Conservation (phyloP, 2,329 filamentous ascomycete genomes). For the Trichoderma sp. region DNA sequence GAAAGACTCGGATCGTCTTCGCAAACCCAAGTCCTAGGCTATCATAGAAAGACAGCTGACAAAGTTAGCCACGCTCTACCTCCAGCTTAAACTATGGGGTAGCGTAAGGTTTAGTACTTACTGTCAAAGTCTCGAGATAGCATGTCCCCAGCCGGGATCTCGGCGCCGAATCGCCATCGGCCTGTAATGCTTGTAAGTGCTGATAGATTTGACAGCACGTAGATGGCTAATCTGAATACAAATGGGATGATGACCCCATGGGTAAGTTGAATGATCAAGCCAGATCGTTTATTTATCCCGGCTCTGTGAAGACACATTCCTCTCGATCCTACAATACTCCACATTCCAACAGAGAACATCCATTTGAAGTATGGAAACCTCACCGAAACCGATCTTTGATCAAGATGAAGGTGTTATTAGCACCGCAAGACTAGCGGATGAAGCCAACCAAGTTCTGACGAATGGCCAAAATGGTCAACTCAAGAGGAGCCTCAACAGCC, state of each 20-base stretch:
- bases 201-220: neutral
- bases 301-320: neutral
- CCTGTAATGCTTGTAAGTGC: neutral
- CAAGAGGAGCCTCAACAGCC: neutral
- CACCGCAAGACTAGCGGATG: neutral
- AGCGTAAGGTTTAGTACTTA: neutral
- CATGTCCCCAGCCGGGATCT: neutral
- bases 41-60: rapidly evolving
- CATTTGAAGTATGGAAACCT: neutral
- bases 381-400: neutral
- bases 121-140: neutral
- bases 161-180: neutral
- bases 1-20: neutral
- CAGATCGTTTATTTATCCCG: neutral
- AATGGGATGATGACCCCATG: neutral
- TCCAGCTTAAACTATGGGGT: neutral
- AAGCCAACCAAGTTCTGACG: neutral
- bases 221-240: neutral
- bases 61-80: neutral
- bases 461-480: neutral
- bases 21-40: neutral
- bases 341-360: neutral
- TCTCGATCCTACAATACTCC: neutral
- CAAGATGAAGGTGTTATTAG: neutral
- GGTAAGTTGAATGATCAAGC: neutral